Percentiles rank a stretch among this genome's conserved stretches.
Evolutionary conservation across 176 grass and related monocot genomes (phyloP).

Genomic region (Zea luxurians): DNA sequence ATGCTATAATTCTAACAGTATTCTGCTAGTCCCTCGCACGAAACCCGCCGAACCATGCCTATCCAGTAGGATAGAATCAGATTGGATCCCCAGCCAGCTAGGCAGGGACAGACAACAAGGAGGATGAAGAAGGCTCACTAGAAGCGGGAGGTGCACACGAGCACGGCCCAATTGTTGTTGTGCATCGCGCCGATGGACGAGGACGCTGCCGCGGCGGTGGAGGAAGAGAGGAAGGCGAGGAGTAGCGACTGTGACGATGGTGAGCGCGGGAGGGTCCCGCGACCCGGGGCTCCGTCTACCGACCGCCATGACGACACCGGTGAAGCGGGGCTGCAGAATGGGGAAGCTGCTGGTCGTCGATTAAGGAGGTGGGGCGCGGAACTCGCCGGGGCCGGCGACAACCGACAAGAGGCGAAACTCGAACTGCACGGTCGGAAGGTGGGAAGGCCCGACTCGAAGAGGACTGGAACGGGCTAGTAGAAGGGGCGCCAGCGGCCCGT

Average conservation of each 20-base stretch:
- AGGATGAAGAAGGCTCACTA: constrained; percentile 47
- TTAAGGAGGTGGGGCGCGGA: no score
- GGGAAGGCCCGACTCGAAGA: no score
- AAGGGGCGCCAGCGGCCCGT: no score
- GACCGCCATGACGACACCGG: constrained; percentile 34
- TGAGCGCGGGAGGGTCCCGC: background rate
- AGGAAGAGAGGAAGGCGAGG: background rate
- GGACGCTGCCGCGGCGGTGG: background rate
- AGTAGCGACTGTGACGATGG: background rate
- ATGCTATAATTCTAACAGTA: no score
- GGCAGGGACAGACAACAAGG: background rate
- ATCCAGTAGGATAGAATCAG: no score
- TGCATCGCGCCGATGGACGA: constrained; percentile 59
- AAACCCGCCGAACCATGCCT: no score
- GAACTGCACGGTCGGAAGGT: no score
- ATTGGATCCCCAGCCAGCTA: background rate
- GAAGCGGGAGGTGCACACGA: constrained; percentile 93
- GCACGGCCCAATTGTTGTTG: constrained; percentile 96
- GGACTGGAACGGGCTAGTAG: no score
- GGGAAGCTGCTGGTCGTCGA: no score
- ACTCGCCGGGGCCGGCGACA: no score
- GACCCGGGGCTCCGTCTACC: background rate
- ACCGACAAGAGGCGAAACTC: no score
- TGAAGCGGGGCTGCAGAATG: background rate
- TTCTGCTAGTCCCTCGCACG: no score